Evolutionary conservation across 176 grass and related monocot genomes (phyloP), one percentile per base, ranked within the genome.

Genomic region (Hyparrhenia diplandra): DNA sequence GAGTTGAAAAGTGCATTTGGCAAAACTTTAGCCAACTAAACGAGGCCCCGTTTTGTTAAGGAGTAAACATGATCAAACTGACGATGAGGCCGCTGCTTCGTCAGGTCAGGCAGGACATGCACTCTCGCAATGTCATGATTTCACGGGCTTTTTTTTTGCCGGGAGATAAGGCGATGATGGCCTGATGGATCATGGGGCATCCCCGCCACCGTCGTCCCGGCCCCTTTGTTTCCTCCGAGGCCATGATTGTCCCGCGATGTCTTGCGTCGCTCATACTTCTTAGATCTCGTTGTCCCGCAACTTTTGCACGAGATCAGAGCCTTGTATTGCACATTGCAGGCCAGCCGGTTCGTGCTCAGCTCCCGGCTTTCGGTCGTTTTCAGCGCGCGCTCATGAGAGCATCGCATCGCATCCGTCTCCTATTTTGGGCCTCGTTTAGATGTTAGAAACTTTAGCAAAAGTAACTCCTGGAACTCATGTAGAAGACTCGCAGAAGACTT

Each of bases 221-320:
- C 10, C 37, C 1, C 8, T 5, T 13, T 16, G 1, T 41, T 43
- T 64, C 59, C 58, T 41, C 65, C 10, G 4, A 18, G 62, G 70
- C 18, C 75, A 84, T 88, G 69, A 84, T 88, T 69, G 69, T 5
- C 12, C 5, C 63, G 24, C 25, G 76, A 85, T 62, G 65, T 76
- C 70, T 80, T 64, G 87, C 82, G 62, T 85, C 49, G 63, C 40
- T 6, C 87, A 3, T 64, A 84, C 76, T 80, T 41, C 31, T 42
- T 0, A 46, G 36, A 31, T 82, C 42, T 79, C 80, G 16, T 0
- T 58, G 16, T 51, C 1, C 3, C 13, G 54, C 54, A 58, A 23
- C 54, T 58, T 58, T 58, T 58, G 52, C 52, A 57, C 0, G 0
- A 1, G 16, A 47, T 13, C 20, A 4, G 52, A 55, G 52, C 20